Base-by-base conservation (phyloP, 345 rosid genomes). In the Eucalyptus sideroxylon region DNA sequence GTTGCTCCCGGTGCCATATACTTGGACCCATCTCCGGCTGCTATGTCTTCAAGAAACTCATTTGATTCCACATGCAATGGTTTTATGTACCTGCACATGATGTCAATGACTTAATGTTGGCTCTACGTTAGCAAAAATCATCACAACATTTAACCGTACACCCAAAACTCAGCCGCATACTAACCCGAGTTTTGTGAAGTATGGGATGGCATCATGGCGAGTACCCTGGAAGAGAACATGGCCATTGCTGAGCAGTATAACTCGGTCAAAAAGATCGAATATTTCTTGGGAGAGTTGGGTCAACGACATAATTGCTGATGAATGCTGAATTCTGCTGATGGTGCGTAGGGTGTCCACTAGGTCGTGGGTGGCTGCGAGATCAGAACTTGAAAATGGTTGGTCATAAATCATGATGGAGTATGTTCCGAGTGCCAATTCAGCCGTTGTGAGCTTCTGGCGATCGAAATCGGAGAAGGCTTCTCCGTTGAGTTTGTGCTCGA, bases 281-380 rank as follows among this genome's bases (percentile, higher is more conserved):
- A 90, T 89, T 30, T 91, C 91, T 86, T 91, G 90, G 49, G 92
- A 89, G 80, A 92, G 91, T 67, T 81, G 92, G 56, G 92, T 88
- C n/a, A 89, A 49, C 23, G 92, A 88, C 91, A 87, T 87, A 77
- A 92, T 60, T 47, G 93, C 92, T 26, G 92, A 87, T 81, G 92
- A 91, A 51, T 91, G 93, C 86, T 90, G 91, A 85, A 91, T 91
- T 88, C 92, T 90, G 87, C 93, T 90, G 31, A 89, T 91, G 91
- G 92, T 88, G 77, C 92, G 89, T 49, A 89, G 88, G 86, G 91
- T 89, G 81, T 90, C 92, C 45, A 90, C 93, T 17, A 90, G 91
- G 88, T 89, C 87, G 81, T 90, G 83, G 85, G 92, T 91, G 72
- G 90, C 90, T 24, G 88, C 89, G 24, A 91, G 82, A 87, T 91